phyloP scores from a whole-genome alignment of 1,284 basidiomycete genomes.

The Fomitopsis palustris region DNA sequence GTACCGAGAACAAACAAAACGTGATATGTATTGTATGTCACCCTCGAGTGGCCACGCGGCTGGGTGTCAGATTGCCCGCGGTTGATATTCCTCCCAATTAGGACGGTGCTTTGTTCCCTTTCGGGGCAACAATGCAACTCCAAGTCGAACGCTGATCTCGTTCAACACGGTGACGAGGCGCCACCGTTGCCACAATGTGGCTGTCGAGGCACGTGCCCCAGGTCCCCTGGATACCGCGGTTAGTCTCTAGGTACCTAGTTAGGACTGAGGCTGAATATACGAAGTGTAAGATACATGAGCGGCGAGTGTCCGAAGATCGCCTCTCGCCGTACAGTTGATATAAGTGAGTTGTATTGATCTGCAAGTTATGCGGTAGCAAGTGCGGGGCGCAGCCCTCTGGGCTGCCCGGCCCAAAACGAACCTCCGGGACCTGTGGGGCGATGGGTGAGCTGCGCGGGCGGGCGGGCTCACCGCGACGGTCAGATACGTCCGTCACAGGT shows the following conservation, averaged over 20 bases:
- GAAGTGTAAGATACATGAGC: not conserved
- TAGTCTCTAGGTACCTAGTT: not conserved
- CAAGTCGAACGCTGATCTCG: too few species aligned
- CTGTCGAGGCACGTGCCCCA: too few species aligned
- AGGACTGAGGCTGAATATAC: not conserved
- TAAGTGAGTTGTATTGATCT: not conserved
- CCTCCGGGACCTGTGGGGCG: constrained; percentile 1
- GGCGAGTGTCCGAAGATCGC: not conserved
- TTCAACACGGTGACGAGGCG: too few species aligned
- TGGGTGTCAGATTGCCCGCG: too few species aligned
- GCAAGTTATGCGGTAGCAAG: not conserved
- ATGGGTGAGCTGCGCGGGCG: constrained; percentile 1
- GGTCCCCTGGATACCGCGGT: too few species aligned
- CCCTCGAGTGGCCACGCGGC: too few species aligned
- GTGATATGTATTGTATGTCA: too few species aligned
- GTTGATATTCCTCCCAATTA: too few species aligned
- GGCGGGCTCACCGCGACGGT: not conserved
- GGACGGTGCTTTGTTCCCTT: too few species aligned
- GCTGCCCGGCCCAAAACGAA: not conserved
- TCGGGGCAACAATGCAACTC: too few species aligned
- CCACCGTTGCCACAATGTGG: too few species aligned
- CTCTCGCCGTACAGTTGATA: not conserved
- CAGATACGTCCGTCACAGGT: not conserved
- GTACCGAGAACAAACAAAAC: too few species aligned
- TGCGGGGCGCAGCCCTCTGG: not conserved